Evolutionary conservation across 192 early-diverging fungal species (phyloP).

Genomic region (Coemansia sp.): DNA sequence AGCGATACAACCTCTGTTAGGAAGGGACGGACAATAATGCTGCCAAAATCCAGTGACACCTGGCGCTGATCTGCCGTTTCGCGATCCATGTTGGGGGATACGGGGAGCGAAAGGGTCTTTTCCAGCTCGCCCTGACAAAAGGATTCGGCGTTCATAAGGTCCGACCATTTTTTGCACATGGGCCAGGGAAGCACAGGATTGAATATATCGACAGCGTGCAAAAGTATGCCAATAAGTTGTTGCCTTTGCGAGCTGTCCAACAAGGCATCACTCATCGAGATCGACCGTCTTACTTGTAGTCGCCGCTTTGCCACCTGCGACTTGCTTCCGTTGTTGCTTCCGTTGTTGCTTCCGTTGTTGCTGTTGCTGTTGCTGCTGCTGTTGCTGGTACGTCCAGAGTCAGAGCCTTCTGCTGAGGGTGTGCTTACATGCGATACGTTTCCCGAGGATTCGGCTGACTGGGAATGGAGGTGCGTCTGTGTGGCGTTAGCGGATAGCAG

Average conservation of each 20-base stretch:
- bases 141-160: conserved; percentile 83
- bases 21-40: conserved; percentile 84
- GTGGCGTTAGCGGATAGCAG: neutral
- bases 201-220: conserved; percentile 89
- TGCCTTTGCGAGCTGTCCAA: conserved; percentile 62
- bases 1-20: conserved; percentile 79
- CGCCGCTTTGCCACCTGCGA: conserved; percentile 19
- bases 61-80: conserved; percentile 65
- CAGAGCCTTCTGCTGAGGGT: neutral
- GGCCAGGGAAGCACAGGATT: conserved; percentile 82
- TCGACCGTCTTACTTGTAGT: conserved; percentile 41
- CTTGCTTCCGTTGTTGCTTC: neutral
- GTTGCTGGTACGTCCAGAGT: neutral
- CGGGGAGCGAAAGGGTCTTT: conserved; percentile 66
- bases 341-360: too few relatives aligned
- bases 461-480: neutral
- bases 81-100: conserved; percentile 91
- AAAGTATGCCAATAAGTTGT: conserved; percentile 62
- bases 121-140: conserved; percentile 86
- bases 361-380: neutral
- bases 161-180: conserved; percentile 87
- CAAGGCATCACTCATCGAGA: conserved; percentile 49
- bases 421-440: neutral
- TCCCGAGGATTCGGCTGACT: neutral
- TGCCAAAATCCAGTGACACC: conserved; percentile 79